Evolutionary conservation across 306 rosid genomes (phyloP).

Genomic region (Casuarina glauca): DNA sequence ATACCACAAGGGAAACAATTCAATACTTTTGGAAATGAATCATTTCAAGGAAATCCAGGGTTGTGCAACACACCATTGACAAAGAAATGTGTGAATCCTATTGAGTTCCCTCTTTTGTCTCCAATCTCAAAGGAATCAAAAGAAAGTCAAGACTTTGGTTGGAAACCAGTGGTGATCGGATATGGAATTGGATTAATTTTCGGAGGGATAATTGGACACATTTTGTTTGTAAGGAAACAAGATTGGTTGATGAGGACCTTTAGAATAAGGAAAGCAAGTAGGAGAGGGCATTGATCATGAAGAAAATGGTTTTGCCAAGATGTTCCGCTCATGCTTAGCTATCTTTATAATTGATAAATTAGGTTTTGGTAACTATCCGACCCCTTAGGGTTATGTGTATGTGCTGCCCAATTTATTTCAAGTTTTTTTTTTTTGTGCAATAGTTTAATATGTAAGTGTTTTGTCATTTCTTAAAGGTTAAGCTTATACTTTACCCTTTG

Average conservation of each 20-base stretch:
- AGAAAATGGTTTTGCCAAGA: no score
- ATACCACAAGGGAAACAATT: not conserved
- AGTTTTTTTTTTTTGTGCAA: no score
- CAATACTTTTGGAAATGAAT: constrained; percentile 6
- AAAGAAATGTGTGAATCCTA: constrained; percentile 19
- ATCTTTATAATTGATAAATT: no score
- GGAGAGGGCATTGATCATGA: no score
- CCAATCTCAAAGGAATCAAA: not conserved
- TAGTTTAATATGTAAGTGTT: no score
- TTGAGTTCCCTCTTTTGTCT: not conserved
- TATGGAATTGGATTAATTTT: constrained; percentile 6
- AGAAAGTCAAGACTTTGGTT: constrained; percentile 10
- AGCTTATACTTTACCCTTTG: no score
- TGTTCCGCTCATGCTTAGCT: no score
- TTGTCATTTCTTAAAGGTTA: no score
- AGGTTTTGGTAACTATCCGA: no score
- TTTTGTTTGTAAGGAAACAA: not conserved
- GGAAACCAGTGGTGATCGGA: constrained; percentile 19
- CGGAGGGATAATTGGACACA: not conserved
- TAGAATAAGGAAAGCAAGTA: not conserved
- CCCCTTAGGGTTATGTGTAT: no score
- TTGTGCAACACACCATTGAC: constrained; percentile 19
- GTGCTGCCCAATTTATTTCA: no score
- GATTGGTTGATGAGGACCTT: constrained; percentile 4
- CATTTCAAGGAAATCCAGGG: constrained; percentile 17